Conservation (phyloP, 129 eudicot species). For the Deinandra increscens region DNA sequence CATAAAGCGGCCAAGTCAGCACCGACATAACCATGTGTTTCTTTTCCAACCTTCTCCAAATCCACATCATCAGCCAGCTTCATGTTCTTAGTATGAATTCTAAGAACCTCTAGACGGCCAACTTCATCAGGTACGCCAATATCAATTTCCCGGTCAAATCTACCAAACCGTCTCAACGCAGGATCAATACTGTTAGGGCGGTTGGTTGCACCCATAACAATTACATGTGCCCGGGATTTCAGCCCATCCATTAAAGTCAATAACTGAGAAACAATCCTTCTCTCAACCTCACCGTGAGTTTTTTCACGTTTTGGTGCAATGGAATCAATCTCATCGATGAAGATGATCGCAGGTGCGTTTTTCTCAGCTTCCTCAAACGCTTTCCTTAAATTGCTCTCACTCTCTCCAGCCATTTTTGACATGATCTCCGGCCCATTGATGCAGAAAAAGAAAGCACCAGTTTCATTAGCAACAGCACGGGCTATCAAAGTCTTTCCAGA, state of each 20-base stretch:
- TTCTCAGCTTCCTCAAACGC: constrained; percentile 76
- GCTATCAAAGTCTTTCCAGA: constrained; percentile 69
- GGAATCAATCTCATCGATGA: constrained; percentile 83
- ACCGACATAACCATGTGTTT: constrained; percentile 94
- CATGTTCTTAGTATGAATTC: constrained; percentile 62
- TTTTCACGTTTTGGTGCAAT: constrained; percentile 95
- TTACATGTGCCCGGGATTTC: constrained; percentile 84
- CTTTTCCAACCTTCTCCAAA: constrained; percentile 77
- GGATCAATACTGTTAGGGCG: constrained; percentile 96
- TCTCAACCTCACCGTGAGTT: constrained; percentile 88
- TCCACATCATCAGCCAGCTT: constrained; percentile 87
- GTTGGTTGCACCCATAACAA: constrained; percentile 92
- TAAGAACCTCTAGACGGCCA: constrained; percentile 58
- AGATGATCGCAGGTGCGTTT: constrained; percentile 60
- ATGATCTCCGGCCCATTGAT: constrained; percentile 82
- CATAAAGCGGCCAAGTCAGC: constrained; percentile 91
- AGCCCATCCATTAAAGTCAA: constrained; percentile 89
- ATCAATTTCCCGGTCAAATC: constrained; percentile 62
- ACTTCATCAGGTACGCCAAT: constrained; percentile 64
- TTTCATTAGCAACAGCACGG: constrained; percentile 71
- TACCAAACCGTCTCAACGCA: constrained; percentile 84
- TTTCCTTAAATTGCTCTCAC: constrained; percentile 70
- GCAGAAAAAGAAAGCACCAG: constrained; percentile 72
- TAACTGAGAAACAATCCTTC: constrained; percentile 88
- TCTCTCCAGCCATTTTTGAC: constrained; percentile 89